Base-by-base conservation (phyloP, 2,329 filamentous ascomycete genomes). In the Beauveria australis region DNA sequence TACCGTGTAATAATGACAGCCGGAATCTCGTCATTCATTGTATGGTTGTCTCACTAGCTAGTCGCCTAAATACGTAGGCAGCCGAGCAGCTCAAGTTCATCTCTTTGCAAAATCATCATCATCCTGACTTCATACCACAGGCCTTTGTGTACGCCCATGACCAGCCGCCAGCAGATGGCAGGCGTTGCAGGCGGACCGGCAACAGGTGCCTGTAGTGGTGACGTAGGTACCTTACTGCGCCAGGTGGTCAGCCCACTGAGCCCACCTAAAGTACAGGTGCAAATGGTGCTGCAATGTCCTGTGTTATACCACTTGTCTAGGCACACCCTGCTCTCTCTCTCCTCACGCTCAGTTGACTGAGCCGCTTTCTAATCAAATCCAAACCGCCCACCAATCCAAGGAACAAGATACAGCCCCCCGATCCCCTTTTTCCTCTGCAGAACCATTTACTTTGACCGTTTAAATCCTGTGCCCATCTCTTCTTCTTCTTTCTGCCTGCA, bases 331-430 rank as follows among this genome's bases (percentile, higher is more conserved):
- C 37, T 41, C 37, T 18, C 37, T 18, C 37, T 26, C 18, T 18
- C 41, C 43, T 44, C 30, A 33, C 47, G 26, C 16, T 18, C 16
- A 19, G 16, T 24, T 43, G 3, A 18, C 19, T 14, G 16, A 7
- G n/a, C 4, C 41, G 53, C 55, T 58, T 58, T 37, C 44, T 51
- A 58, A 58, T 58, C 55, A 56, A 33, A 18, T n/a, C 44, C 19
- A 57, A 57, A 12, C 44, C 44, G 19, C 26, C 53, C 53, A 55
- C 53, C 40, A 46, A 22, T 8, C 14, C 37, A 26, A 16, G 22
- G 22, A 54, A 54, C 30, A 37, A 47, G 22, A 24, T 16, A 22
- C 24, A n/a, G 6, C 33, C 37, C 51, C 18, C 24, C 37, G 37
- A 18, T n/a, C 24, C 12, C 10, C 33, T 24, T 52, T 9, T 40